A percentile compares a stretch with the other conserved stretches of the same genome.
These are phyloP conservation scores for Cryoendolithus antarcticus DNA, from an alignment of 2,329 filamentous ascomycete genomes.

Conservation along the genomic window DNA sequence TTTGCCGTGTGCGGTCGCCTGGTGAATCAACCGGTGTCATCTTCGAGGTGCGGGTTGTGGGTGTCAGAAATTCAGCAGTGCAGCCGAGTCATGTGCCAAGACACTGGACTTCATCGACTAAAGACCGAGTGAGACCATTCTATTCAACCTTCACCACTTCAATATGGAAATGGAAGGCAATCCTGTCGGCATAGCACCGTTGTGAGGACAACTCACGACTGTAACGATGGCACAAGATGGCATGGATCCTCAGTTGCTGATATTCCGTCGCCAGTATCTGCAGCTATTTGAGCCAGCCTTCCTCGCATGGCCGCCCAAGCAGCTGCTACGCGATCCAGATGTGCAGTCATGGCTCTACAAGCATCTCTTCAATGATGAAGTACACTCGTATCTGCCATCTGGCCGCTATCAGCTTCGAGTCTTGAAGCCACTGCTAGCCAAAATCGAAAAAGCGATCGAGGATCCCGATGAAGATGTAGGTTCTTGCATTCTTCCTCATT, in stretches of 20 bases:
- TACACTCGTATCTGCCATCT: slow-evolving; percentile 48
- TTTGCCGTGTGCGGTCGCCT: slow-evolving; percentile 1
- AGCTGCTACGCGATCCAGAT: slow-evolving; percentile 44
- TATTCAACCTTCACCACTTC: too few relatives aligned
- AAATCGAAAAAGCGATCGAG: slow-evolving; percentile 60
- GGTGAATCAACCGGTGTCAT: not conserved
- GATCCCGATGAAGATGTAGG: slow-evolving; percentile 84
- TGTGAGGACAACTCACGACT: not conserved
- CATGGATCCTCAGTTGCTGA: slow-evolving; percentile 24
- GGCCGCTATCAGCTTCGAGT: slow-evolving; percentile 57
- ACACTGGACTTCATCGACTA: too few relatives aligned
- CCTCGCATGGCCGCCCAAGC: slow-evolving; percentile 50
- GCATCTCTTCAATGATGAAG: slow-evolving; percentile 51
- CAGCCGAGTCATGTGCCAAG: too few relatives aligned
- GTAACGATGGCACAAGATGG: not conserved
- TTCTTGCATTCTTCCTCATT: slow-evolving; percentile 8
- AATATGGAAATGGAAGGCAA: too few relatives aligned
- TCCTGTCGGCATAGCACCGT: not conserved
- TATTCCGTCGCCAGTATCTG: slow-evolving; percentile 63
- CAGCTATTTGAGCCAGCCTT: slow-evolving; percentile 54
- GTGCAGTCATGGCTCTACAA: slow-evolving; percentile 57
- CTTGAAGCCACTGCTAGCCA: slow-evolving; percentile 58
- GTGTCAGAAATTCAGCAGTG: too few relatives aligned
- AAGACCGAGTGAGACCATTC: too few relatives aligned
- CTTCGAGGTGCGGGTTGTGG: too few relatives aligned